Percentiles rank a stretch among this genome's conserved stretches.
Conservation (phyloP, 305 asterid species). For the Fraxinus floribunda region DNA sequence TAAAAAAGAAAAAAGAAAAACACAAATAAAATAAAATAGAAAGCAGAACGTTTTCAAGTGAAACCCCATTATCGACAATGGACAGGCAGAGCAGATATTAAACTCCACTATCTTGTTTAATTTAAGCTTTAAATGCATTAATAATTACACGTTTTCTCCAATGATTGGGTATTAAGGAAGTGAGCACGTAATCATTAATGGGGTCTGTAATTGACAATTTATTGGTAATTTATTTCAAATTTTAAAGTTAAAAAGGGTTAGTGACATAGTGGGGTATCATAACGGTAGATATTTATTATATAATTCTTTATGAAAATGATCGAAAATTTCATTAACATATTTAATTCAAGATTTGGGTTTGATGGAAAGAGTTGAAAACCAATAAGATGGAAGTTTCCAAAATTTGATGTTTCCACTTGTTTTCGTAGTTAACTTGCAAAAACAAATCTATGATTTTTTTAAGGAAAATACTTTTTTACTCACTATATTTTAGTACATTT, state of each 20-base stretch:
- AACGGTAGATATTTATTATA: slow-evolving; percentile 13
- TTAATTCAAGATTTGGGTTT: not conserved
- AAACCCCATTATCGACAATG: slow-evolving; percentile 17
- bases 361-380: slow-evolving; percentile 16
- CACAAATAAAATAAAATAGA: not conserved
- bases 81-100: not conserved
- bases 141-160: slow-evolving; percentile 29
- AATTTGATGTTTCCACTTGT: not conserved
- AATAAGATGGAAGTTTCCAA: not conserved
- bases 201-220: slow-evolving; percentile 13
- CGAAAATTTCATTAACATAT: slow-evolving; percentile 10
- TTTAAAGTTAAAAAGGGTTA: not conserved
- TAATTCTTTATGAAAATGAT: slow-evolving; percentile 12
- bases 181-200: slow-evolving; percentile 26
- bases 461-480: not conserved
- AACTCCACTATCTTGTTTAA: not conserved
- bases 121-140: slow-evolving; percentile 8
- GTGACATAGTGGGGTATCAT: slow-evolving; percentile 13
- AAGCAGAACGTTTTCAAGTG: not conserved
- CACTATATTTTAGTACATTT: not conserved
- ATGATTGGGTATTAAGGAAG: slow-evolving; percentile 31
- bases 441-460: not conserved
- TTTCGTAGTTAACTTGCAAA: not conserved
- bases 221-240: not conserved
- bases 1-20: not conserved